Base-by-base conservation (phyloP, 805 yeast species). In the Sungouiozyma ichnusensis region DNA sequence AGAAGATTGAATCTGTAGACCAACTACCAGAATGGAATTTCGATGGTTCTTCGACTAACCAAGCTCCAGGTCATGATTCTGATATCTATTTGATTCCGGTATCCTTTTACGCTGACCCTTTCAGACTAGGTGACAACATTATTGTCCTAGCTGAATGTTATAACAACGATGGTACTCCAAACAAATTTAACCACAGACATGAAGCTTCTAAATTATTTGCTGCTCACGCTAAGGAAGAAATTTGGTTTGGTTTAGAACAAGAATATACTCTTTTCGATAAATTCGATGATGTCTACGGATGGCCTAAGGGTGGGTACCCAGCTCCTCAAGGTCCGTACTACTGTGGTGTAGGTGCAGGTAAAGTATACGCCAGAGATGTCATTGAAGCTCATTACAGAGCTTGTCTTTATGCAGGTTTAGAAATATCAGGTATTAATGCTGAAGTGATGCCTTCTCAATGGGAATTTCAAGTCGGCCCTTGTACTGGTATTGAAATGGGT, bases 361-460 rank as follows among this genome's bases (percentile, higher is more conserved):
- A 86, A 73, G 98, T 90, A 50, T 85, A 81, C 67, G 95, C 97
- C 62, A 80, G 98, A 73, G 98, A 92, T 65, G 87, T 90, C 44
- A 87, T 92, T 57, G 98, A 90, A 76, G 97, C 98, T 46, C 98
- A 90, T 74, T 92, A 92, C 83, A 81, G 92, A 67, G 98, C 98
- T 48, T 88, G 97, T 74, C 73, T 90, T 51, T 82, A 85, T 65
- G 81, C 97, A 51, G 97, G 97, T 62, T 67, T 90, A 57, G 72
- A 74, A 63, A 81, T 90, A 54, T 82, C 95, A 41, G 98, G 98
- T 74, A 88, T 92, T 67, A 90, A 92, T 68, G 98, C 97, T 57
- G 98, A 90, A 76, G 98, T 90, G 51, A 92, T 90, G 97, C 98
- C 98, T 47, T 87, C 97, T 47, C 98, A 90, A 76, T 90, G 98